Evolutionary conservation across 176 grass and related monocot genomes (phyloP).

Genomic region (Poa annua): DNA sequence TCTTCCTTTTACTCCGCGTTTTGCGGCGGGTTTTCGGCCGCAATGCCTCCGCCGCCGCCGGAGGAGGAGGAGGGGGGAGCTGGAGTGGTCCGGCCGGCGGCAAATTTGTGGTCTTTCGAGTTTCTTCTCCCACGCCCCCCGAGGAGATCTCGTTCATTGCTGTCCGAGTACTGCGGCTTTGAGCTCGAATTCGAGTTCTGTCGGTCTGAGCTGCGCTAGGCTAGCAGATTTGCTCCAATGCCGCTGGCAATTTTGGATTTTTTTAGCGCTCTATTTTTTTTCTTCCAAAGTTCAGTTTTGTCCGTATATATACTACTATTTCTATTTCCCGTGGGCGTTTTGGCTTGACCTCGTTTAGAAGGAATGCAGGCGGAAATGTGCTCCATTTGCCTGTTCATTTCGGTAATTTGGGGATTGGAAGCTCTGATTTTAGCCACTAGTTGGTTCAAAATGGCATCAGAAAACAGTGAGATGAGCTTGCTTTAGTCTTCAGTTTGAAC

Average conservation of each 20-base stretch:
- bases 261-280: neutral
- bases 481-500: neutral
- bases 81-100: neutral
- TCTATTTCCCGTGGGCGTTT: neutral
- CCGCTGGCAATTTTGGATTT: neutral
- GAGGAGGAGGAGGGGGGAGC: conserved; percentile 11
- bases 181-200: conserved; percentile 16
- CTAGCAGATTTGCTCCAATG: conserved; percentile 17
- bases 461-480: neutral
- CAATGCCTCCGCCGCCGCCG: conserved; percentile 20
- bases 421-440: conserved; percentile 10
- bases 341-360: conserved; percentile 12
- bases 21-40: neutral
- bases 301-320: neutral
- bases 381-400: neutral
- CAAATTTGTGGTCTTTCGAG: neutral
- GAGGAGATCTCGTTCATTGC: conserved; percentile 41
- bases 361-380: conserved; percentile 32
- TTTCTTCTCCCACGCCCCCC: neutral
- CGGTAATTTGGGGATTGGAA: neutral
- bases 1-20: neutral
- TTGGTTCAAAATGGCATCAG: neutral
- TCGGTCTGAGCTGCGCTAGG: neutral
- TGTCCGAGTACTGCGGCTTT: neutral
- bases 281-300: neutral